Evolutionary conservation across 1,284 basidiomycete genomes (phyloP).

Genomic region (Puccinia coronata): DNA sequence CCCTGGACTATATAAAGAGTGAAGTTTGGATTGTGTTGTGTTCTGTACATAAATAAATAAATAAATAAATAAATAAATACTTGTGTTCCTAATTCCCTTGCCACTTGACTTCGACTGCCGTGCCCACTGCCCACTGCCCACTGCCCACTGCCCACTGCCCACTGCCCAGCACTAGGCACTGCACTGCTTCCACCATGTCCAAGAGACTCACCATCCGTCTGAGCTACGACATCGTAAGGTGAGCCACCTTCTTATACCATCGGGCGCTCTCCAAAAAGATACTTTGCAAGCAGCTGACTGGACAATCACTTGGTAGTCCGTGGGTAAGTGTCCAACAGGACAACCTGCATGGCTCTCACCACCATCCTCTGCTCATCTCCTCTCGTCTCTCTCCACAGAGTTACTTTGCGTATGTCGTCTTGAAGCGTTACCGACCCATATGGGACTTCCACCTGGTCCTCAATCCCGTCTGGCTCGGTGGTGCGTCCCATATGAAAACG

Average conservation of each 20-base stretch:
- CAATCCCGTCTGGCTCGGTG: slow-evolving; percentile 31
- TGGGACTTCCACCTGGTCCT: slow-evolving; percentile 36
- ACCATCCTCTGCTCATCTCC: not conserved
- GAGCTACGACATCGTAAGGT: slow-evolving; percentile 46
- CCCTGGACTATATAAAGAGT: no score
- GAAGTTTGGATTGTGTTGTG: no score
- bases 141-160: no score
- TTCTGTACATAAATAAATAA: no score
- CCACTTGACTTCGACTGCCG: no score
- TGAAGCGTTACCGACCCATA: slow-evolving; percentile 23
- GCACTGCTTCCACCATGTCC: not conserved
- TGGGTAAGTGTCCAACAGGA: not conserved
- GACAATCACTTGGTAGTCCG: not conserved
- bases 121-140: no score
- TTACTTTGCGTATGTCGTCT: slow-evolving; percentile 39
- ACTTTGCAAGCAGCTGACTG: no score
- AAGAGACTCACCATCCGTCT: slow-evolving; percentile 7
- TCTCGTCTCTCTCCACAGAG: not conserved
- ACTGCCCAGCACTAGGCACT: no score
- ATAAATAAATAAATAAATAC: no score
- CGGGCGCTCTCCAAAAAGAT: no score
- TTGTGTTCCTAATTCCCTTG: no score
- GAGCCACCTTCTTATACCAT: not conserved
- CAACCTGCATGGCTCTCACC: no score
- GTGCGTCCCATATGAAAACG: not conserved